Base-by-base conservation (phyloP, 1,284 basidiomycete species). In the Golubevia sp. region DNA sequence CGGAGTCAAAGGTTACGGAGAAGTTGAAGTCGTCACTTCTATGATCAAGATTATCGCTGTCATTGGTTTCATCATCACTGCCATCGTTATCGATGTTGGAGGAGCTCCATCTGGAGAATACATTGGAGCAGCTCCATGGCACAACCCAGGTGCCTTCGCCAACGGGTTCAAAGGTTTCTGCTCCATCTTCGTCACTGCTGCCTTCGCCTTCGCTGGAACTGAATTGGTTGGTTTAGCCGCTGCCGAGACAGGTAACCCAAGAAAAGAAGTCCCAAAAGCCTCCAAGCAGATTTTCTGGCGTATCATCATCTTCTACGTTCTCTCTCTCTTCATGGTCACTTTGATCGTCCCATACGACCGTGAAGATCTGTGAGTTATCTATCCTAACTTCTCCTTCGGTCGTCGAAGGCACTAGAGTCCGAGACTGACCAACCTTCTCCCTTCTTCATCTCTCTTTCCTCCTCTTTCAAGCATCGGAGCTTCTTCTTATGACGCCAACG, bases 151-250 rank as follows among this genome's bases (percentile, higher is more conserved):
- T 23, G 71, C 80, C 2, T 79, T 83, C 66, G 64, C 66, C 57
- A 81, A 81, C 53, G 78, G 75, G 13, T 82, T 82, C 72, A 78
- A 81, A 60, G 80, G 80, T 30, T 78, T 79, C 68, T 64, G 66
- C 18, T 68, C 71, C n/a, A 67, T 79, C 27, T 83, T 83, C 34
- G 71, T 76, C 54, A 70, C 68, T 0, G 80, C 77, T n/a, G 77
- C 79, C 11, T 80, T 82, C 60, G 70, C 76, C 49, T 82, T 78
- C 49, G 65, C 73, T 8, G 77, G 84, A 53, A 84, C 74, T 13
- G 70, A 82, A 67, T 68, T 93, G 88, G 55, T 91, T 87, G 90
- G 90, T 90, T 67, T 89, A 85, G 68, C 89, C 85, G 78, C 87
- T 86, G 71, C 91, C 88, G 63, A 91, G 87, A 86, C 86, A 2